Percentiles rank a stretch among this genome's conserved stretches.
Evolutionary conservation across 345 rosid genomes (phyloP).

Genomic region (Theobroma cacao): DNA sequence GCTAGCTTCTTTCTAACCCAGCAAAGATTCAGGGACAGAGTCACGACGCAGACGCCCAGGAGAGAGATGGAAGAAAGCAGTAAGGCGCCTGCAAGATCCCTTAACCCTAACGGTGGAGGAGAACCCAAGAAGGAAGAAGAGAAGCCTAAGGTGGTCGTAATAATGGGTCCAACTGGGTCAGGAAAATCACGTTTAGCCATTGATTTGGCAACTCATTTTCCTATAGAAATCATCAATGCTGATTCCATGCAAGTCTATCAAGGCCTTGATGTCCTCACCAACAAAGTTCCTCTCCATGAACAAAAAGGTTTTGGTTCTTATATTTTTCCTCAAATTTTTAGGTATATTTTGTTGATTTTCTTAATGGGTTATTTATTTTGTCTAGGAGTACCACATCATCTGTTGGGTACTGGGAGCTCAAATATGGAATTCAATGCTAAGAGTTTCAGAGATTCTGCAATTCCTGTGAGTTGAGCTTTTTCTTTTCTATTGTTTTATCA

Average conservation of each 20-base stretch:
- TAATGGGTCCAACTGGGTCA: conserved; percentile 92
- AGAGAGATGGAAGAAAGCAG: conserved; percentile 27
- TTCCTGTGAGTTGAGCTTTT: conserved; percentile 53
- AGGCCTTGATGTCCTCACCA: conserved; percentile 88
- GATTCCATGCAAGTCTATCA: conserved; percentile 94
- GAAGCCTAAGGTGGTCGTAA: conserved; percentile 67
- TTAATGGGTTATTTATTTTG: conserved; percentile 1
- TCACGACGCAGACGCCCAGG: background rate
- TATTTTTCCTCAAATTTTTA: background rate
- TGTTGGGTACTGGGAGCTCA: conserved; percentile 71
- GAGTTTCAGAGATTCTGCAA: conserved; percentile 64
- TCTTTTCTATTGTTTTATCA: background rate
- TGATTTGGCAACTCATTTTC: conserved; percentile 72
- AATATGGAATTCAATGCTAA: conserved; percentile 72
- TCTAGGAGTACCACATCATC: conserved; percentile 84
- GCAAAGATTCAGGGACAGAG: background rate
- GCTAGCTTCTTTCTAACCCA: background rate
- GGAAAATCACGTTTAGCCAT: conserved; percentile 88
- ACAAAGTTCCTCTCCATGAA: conserved; percentile 62
- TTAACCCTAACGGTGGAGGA: conserved; percentile 44
- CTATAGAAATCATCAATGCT: conserved; percentile 84
- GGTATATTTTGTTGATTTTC: background rate
- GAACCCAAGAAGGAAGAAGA: conserved; percentile 18
- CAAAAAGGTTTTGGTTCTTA: conserved; percentile 48
- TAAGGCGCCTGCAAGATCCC: conserved; percentile 9